phyloP scores from a whole-genome alignment of 257 asterid genomes.

The Jacaranda copaia region DNA sequence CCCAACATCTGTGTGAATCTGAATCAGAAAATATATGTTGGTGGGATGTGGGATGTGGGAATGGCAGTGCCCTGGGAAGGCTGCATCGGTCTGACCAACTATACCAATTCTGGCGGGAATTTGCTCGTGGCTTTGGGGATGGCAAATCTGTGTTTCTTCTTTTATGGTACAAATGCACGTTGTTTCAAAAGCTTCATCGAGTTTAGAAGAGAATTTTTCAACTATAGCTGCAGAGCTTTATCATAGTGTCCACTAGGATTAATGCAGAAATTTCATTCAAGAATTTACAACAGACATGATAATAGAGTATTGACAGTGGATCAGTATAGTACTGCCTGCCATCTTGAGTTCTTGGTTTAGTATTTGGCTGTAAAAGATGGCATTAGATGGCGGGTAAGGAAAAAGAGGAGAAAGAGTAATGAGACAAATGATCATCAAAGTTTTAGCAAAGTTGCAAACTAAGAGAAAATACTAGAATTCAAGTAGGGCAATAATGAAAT shows the following conservation, averaged over 20 bases:
- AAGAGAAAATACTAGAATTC: too few species aligned
- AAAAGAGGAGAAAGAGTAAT: background rate
- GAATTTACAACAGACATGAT: conserved; percentile 24
- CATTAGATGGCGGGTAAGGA: background rate
- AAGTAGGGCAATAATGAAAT: too few species aligned
- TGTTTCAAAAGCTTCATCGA: conserved; percentile 33
- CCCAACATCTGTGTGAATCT: too few species aligned
- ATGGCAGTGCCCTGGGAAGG: background rate
- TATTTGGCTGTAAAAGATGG: background rate
- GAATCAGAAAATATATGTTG: background rate
- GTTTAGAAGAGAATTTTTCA: conserved; percentile 10
- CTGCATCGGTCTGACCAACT: conserved; percentile 8
- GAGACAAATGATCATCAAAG: too few species aligned
- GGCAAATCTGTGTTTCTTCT: conserved; percentile 1
- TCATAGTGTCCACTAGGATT: conserved; percentile 38
- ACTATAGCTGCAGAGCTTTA: background rate
- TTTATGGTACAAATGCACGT: background rate
- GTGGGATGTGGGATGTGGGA: background rate
- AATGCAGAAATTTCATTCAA: conserved; percentile 23
- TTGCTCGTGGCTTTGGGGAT: background rate
- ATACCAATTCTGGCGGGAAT: conserved; percentile 10
- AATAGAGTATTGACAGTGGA: background rate
- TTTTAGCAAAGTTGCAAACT: too few species aligned
- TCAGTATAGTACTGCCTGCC: background rate
- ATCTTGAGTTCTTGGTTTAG: background rate